Base-by-base conservation (phyloP, 225 moss, liverwort and hornwort species). In the Marchantia paleacea region DNA sequence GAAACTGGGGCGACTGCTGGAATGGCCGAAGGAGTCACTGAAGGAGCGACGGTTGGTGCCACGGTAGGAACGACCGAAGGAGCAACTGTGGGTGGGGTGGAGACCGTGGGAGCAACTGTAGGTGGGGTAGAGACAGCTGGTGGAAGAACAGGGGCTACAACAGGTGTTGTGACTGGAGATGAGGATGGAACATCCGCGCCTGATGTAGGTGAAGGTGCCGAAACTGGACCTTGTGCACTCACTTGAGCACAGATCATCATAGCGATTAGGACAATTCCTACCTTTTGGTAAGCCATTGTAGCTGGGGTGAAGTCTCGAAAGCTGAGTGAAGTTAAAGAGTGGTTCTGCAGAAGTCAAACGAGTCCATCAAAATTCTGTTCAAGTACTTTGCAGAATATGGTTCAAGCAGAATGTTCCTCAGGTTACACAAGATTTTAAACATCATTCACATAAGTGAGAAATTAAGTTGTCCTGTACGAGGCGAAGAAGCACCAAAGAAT, bases 231-330 rank as follows among this genome's bases (percentile, higher is more conserved):
- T 19, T 69, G 69, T 26, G 69, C 69, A 69, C 31, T 47, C 39
- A 26, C 69, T 47, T 69, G 69, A 19, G 7, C 69, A 47, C 31
- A 69, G 4, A 69, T 69, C 16, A 69, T 31, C 30, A 69, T 26
- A 47, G 69, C 69, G 69, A 69, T 47, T 15, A 69, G 31, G 69
- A 69, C 18, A 26, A 69, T 15, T 30, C 2, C 69, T 10, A 47
- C 15, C 69, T 69, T 69, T 47, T 69, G 69, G 69, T 30, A 67
- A 67, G 67, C 67, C 67, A 67, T 67, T 26, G 29, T 28, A 26
- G 26, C 26, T 15, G 67, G 8, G 30, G 16, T 47, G 15, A 47
- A 47, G 15, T 69, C 0, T 39, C 1, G 0, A 31, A 69, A 24
- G 69, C 12, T 13, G 39, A 47, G 7, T 26, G 29, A 14, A 66